phyloP scores from a whole-genome alignment of 495 filamentous ascomycete genomes.

The Parmelia sp. region DNA sequence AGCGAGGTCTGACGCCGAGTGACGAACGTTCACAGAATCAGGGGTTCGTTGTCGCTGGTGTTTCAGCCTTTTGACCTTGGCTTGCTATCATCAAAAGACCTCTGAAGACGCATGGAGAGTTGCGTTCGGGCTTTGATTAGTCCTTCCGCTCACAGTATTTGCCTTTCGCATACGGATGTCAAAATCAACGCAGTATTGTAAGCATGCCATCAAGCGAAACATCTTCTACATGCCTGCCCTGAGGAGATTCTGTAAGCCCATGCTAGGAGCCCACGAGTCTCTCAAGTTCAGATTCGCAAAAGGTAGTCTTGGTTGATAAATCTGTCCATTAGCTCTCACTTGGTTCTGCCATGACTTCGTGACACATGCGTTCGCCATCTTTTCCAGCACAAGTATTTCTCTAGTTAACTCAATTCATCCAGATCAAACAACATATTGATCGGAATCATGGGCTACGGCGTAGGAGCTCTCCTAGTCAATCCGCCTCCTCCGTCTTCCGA shows the following conservation, averaged over 20 bases:
- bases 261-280: constrained; percentile 2
- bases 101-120: constrained; percentile 12
- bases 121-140: constrained; percentile 10
- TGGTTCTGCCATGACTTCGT: constrained; percentile 14
- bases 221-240: constrained; percentile 3
- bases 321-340: constrained; percentile 4
- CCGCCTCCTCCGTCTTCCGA: neutral
- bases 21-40: neutral
- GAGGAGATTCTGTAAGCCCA: constrained; percentile 6
- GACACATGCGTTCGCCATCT: constrained; percentile 9
- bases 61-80: neutral
- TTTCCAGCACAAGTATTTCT: constrained; percentile 7
- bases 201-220: constrained; percentile 12
- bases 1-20: too few species aligned
- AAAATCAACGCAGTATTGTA: constrained; percentile 13
- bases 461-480: neutral
- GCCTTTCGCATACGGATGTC: constrained; percentile 10
- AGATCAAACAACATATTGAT: constrained; percentile 1
- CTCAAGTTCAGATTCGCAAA: neutral
- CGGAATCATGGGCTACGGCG: constrained; percentile 7
- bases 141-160: constrained; percentile 10
- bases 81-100: constrained; percentile 10
- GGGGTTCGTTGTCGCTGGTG: constrained; percentile 5
- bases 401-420: constrained; percentile 8
- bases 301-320: neutral